Evolutionary conservation across 768 basidiomycete genomes (phyloP).

Genomic region (Coprinopsis strossmayeri): DNA sequence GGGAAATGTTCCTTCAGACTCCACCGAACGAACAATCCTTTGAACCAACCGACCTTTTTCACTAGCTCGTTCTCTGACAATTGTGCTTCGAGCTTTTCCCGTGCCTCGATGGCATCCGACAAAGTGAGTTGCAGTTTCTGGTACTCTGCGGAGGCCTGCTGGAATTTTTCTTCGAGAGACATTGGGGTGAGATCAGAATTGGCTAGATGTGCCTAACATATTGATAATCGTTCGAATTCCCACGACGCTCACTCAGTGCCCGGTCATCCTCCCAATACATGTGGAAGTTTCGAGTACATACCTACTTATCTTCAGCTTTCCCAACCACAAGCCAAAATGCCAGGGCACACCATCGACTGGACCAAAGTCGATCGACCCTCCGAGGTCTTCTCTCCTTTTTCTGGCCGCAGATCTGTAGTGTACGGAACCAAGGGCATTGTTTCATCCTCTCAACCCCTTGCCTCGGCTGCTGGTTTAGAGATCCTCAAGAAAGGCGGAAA

Average conservation of each 20-base stretch:
- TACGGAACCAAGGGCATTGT: slow-evolving; percentile 86
- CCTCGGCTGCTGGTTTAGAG: slow-evolving; percentile 87
- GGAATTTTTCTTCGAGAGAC: slow-evolving; percentile 56
- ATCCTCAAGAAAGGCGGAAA: slow-evolving; percentile 92
- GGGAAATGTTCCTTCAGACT: slow-evolving; percentile 8
- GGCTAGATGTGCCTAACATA: too few species aligned
- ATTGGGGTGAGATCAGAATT: slow-evolving; percentile 8
- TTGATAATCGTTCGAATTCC: too few species aligned
- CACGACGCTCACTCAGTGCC: too few species aligned
- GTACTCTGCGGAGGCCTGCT: slow-evolving; percentile 66
- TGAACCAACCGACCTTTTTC: slow-evolving; percentile 63
- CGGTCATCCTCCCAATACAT: too few species aligned
- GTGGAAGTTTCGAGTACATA: too few species aligned
- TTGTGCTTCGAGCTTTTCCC: slow-evolving; percentile 87
- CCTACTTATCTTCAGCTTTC: too few species aligned
- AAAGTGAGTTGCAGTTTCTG: slow-evolving; percentile 79
- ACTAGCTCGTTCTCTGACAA: slow-evolving; percentile 89
- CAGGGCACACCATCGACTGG: slow-evolving; percentile 33
- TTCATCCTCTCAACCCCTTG: slow-evolving; percentile 85
- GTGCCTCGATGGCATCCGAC: slow-evolving; percentile 64
- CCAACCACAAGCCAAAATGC: too few species aligned
- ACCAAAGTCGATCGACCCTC: slow-evolving; percentile 63
- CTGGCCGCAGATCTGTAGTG: slow-evolving; percentile 81
- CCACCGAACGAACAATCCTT: neutral
- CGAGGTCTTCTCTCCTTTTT: slow-evolving; percentile 59